Evolutionary conservation across 768 basidiomycete species (phyloP).

Genomic region (Hypsizygus marmoreus): DNA sequence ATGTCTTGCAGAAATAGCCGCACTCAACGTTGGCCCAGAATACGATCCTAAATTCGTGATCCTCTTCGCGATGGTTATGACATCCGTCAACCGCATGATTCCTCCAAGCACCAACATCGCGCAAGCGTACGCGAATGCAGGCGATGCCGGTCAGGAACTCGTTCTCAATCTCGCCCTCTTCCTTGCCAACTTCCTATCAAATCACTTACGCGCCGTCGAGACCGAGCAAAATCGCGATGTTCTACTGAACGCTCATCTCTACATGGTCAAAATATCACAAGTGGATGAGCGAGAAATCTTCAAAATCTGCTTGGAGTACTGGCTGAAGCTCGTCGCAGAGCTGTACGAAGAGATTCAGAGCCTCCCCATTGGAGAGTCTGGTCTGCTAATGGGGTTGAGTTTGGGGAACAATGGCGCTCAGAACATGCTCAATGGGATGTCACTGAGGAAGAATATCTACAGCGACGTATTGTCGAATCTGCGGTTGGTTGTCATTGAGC

Average conservation of each 20-base stretch:
- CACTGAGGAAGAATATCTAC: slow-evolving; percentile 91
- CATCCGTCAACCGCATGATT: slow-evolving; percentile 94
- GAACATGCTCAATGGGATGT: slow-evolving; percentile 74
- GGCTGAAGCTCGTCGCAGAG: slow-evolving; percentile 93
- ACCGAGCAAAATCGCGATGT: slow-evolving; percentile 89
- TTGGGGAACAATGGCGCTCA: slow-evolving; percentile 68
- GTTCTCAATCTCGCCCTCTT: slow-evolving; percentile 98
- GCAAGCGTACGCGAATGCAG: slow-evolving; percentile 85
- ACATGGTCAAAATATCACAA: slow-evolving; percentile 97
- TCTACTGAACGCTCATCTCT: slow-evolving; percentile 93
- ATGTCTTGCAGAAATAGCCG: slow-evolving; percentile 95
- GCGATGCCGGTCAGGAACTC: slow-evolving; percentile 93
- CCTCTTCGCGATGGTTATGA: slow-evolving; percentile 98
- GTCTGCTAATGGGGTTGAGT: slow-evolving; percentile 87
- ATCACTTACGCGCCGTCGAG: slow-evolving; percentile 93
- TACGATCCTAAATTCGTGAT: slow-evolving; percentile 98
- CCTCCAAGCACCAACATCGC: slow-evolving; percentile 95
- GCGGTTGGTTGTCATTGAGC: slow-evolving; percentile 93
- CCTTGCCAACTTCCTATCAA: slow-evolving; percentile 93
- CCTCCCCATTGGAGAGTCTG: slow-evolving; percentile 83
- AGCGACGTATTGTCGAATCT: slow-evolving; percentile 93
- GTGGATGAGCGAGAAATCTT: slow-evolving; percentile 99
- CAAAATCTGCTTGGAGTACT: slow-evolving; percentile 99
- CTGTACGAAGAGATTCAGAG: slow-evolving; percentile 97
- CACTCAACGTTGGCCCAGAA: slow-evolving; percentile 91